Base-by-base conservation (phyloP, 208 protist genomes). In the Herpetomonas tarakana region DNA sequence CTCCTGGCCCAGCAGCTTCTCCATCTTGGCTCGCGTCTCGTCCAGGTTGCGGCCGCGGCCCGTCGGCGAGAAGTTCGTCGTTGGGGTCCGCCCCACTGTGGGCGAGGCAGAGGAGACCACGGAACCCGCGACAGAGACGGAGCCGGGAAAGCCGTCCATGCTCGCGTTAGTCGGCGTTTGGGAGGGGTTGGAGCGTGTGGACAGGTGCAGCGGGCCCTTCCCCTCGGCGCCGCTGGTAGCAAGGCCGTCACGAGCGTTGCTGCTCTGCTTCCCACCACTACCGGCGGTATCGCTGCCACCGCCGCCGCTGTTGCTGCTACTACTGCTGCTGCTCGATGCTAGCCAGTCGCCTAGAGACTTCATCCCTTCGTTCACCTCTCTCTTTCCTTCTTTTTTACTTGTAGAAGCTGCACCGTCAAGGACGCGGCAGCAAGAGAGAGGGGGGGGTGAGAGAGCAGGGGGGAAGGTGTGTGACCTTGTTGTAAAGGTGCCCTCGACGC, bases 291-390 rank as follows among this genome's bases (percentile, higher is more conserved):
- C n/a, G n/a, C n/a, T n/a, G n/a, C n/a, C 7, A 3, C 9, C 19
- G 9, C 7, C 44, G 28, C 11, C 19, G 2, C 53, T 53, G 25
- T 30, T 44, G 29, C 0, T 51, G 62, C 2, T 62, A 65, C 18
- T 78, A 64, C 22, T 78, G 14, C 46, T 62, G 3, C 58, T 67
- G 30, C 58, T 58, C 0, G 72, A 69, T 25, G 82, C 75, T 3
- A 91, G 68, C 77, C 78, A 91, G 21, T 91, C 75, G 52, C 82
- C 73, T 14, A 91, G 78, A 25, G 74, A 77, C 52, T 88, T 91
- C 80, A 88, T 91, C 35, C n/a, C n/a, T n/a, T n/a, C n/a, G n/a
- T n/a, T n/a, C n/a, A n/a, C n/a, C n/a, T n/a, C n/a, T n/a, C n/a
- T n/a, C n/a, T n/a, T n/a, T n/a, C n/a, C n/a, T n/a, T n/a, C n/a